These are phyloP conservation scores for Malassezia furfur DNA, from an alignment of 1,284 basidiomycete species.

Conservation along the genomic window DNA sequence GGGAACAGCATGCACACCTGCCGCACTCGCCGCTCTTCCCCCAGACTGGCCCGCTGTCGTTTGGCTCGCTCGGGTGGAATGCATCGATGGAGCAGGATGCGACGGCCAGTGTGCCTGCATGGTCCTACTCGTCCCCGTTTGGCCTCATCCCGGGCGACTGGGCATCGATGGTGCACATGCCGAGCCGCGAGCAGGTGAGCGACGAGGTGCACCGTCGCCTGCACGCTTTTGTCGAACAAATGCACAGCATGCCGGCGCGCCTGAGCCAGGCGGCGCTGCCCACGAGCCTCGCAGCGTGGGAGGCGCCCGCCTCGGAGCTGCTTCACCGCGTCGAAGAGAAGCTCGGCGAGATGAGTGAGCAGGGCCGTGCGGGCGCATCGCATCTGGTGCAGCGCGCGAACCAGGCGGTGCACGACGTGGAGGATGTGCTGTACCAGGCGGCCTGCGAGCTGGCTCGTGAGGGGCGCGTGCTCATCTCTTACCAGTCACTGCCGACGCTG, in stretches of 20 bases:
- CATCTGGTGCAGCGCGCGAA: conserved; percentile 19
- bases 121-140: not conserved
- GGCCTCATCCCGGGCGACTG: not conserved
- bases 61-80: not conserved
- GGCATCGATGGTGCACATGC: not conserved
- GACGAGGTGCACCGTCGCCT: not conserved
- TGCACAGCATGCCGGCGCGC: not conserved
- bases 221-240: not conserved
- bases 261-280: not conserved
- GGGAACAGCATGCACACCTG: conserved; percentile 10
- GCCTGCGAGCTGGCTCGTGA: conserved; percentile 37
- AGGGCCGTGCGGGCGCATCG: conserved; percentile 1
- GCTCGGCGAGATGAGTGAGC: conserved; percentile 1
- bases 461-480: conserved; percentile 35
- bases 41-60: not conserved
- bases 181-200: not conserved
- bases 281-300: not conserved
- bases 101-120: not conserved
- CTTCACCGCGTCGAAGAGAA: conserved; percentile 3
- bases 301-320: conserved; percentile 3
- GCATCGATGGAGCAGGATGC: not conserved
- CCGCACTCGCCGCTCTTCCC: conserved; percentile 7
- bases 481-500: conserved; percentile 35
- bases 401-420: conserved; percentile 32
- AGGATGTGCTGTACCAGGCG: conserved; percentile 35